Percentiles rank a stretch among this genome's conserved stretches.
Evolutionary conservation across 495 filamentous ascomycete species (phyloP).

Genomic region (Parachaetomium inaequale): DNA sequence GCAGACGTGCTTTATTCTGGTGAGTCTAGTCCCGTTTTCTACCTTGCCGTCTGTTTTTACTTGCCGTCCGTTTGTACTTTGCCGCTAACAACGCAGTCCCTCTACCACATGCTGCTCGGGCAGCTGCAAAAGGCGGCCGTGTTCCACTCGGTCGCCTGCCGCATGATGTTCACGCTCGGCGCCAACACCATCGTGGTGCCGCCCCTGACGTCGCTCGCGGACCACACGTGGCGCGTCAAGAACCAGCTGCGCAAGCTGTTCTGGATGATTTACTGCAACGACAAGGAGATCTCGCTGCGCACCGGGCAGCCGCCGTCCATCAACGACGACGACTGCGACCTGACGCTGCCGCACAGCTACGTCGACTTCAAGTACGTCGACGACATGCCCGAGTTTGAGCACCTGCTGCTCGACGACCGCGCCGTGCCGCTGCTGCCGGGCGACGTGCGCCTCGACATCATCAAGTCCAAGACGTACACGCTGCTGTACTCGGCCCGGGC

Average conservation of each 20-base stretch:
- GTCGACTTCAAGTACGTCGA: slow-evolving; percentile 34
- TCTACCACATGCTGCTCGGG: slow-evolving; percentile 45
- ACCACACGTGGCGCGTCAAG: neutral
- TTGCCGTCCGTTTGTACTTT: neutral
- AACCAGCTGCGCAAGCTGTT: slow-evolving; percentile 48
- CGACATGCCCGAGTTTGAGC: slow-evolving; percentile 12
- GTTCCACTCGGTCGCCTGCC: slow-evolving; percentile 41
- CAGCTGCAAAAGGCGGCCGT: slow-evolving; percentile 46
- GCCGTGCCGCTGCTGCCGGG: slow-evolving; percentile 44
- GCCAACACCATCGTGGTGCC: slow-evolving; percentile 34
- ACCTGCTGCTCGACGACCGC: slow-evolving; percentile 20
- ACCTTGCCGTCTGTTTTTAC: neutral
- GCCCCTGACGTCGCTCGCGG: slow-evolving; percentile 3
- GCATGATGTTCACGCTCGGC: slow-evolving; percentile 49
- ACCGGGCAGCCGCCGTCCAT: slow-evolving; percentile 52
- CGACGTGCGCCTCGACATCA: slow-evolving; percentile 48
- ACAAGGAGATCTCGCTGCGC: slow-evolving; percentile 50
- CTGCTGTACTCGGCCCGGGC: slow-evolving; percentile 47
- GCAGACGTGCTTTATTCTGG: slow-evolving; percentile 47
- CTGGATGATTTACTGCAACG: slow-evolving; percentile 52
- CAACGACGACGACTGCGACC: slow-evolving; percentile 52
- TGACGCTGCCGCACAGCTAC: slow-evolving; percentile 49
- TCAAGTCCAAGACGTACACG: slow-evolving; percentile 49
- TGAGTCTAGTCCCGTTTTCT: slow-evolving; percentile 16
- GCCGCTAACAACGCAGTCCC: slow-evolving; percentile 25